phyloP scores from a whole-genome alignment of 2,329 filamentous ascomycete genomes.

The Capronia epimyces region DNA sequence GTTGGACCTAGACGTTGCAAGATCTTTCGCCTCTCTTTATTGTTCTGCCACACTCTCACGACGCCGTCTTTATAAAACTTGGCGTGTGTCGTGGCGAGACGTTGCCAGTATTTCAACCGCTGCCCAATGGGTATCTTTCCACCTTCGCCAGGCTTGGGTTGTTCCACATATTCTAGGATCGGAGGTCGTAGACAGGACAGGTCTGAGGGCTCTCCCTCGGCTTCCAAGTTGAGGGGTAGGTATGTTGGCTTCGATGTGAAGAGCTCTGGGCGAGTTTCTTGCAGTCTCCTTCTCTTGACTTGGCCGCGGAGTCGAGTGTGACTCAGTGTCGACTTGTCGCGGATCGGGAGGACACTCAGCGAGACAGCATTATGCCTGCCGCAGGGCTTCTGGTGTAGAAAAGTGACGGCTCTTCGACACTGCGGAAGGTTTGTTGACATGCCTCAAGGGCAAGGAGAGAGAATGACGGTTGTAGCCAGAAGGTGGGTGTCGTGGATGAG shows the following conservation, averaged over 20 bases:
- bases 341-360: neutral
- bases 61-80: conserved; percentile 86
- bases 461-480: neutral
- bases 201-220: conserved; percentile 1
- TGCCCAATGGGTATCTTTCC: conserved; percentile 7
- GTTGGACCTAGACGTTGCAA: neutral
- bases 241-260: neutral
- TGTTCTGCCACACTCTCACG: conserved; percentile 62
- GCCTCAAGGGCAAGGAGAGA: neutral
- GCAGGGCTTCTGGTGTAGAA: neutral
- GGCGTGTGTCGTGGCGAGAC: conserved; percentile 67
- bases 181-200: conserved; percentile 7
- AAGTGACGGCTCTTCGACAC: neutral
- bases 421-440: neutral
- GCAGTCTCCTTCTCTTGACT: neutral
- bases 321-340: neutral
- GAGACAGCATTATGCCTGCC: neutral
- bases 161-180: conserved; percentile 1
- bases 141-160: neutral
- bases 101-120: conserved; percentile 47
- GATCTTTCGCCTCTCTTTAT: conserved; percentile 40
- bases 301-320: neutral
- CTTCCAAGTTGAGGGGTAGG: neutral
- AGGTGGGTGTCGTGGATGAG: neutral
- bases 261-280: neutral